Base-by-base conservation (phyloP, 305 asterid genomes). In the Solanum hybrid region DNA sequence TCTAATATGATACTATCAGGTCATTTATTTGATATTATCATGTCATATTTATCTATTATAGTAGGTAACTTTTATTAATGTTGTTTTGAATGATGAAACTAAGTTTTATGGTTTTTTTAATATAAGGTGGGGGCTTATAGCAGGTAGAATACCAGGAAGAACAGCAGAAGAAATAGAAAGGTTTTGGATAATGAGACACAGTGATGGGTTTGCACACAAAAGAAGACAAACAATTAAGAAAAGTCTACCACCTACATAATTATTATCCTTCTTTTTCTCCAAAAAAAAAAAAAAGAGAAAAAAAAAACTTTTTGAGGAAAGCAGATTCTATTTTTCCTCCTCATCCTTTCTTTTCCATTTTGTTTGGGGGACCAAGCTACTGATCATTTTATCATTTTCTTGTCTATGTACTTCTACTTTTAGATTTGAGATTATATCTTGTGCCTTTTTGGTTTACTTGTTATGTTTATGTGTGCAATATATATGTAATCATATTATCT, bases 81-180 rank as follows among this genome's bases (percentile, higher is more conserved):
- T 33, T 33, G 35, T 33, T 33, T 33, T 33, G 35, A 33, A 33
- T 33, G 35, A 33, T 33, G 35, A 33, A 33, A 33, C 35, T 33
- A 33, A 33, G 35, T 33, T 33, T 33, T n/a, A 33, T 33, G 35
- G 35, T 33, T 33, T 33, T 33, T 33, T 33, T 33, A 33, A 33
- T 33, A 33, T 33, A 33, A 95, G 98, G 94, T 95, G 98, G 98
- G 94, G 77, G 13, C 83, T 95, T 90, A 95, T 95, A 89, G 98
- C 98, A 39, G 98, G 98, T 33, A 91, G 98, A 89, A 90, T 95
- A 69, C 98, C 98, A 1, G 98, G 96, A 1, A 92, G 96, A 37
- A 94, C 42, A 46, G 93, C 98, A 20, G 98, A 94, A 89, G 98
- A 95, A 91, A 94, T 95, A 79, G 96, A 95, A 85, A 95, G 98